phyloP scores from a whole-genome alignment of 1,284 basidiomycete genomes.

The Trametes hirsuta region DNA sequence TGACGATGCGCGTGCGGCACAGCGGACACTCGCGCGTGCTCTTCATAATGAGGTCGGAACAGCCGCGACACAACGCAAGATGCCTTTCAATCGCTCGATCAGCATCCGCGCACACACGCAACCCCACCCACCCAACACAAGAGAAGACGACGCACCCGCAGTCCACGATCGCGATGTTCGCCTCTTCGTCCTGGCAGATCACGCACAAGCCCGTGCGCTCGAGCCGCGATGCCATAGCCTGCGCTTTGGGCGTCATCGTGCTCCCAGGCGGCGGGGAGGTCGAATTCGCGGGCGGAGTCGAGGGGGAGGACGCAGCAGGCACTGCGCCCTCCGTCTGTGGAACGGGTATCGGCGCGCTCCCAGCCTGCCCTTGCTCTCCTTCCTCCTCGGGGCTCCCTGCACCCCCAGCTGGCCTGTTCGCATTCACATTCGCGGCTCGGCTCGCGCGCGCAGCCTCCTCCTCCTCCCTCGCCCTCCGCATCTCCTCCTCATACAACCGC shows the following conservation, averaged over 20 bases:
- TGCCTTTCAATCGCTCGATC: conserved; percentile 51
- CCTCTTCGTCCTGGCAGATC: conserved; percentile 89
- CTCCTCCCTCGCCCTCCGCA: conserved; percentile 41
- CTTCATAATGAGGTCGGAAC: conserved; percentile 82
- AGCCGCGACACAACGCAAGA: conserved; percentile 80
- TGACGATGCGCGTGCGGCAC: conserved; percentile 85
- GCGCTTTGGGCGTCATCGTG: conserved; percentile 32
- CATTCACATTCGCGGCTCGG: neutral
- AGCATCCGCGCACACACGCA: neutral
- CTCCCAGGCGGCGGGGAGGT: conserved; percentile 32
- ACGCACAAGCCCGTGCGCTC: conserved; percentile 83
- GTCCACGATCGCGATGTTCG: conserved; percentile 89
- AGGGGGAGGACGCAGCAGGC: neutral
- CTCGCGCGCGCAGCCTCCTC: conserved; percentile 18
- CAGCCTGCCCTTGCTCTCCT: neutral
- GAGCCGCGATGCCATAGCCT: conserved; percentile 42
- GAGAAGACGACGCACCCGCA: conserved; percentile 69
- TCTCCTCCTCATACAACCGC: conserved; percentile 41
- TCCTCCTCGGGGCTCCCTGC: neutral
- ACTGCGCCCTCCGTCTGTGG: neutral
- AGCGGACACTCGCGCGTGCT: conserved; percentile 84
- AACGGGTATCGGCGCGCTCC: neutral
- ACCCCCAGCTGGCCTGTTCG: conserved; percentile 30
- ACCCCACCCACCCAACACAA: neutral
- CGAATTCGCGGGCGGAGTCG: conserved; percentile 13